These are phyloP conservation scores for Phytophthora cryptogea DNA, from an alignment of 352 stramenopile genomes.

Conservation along the genomic window DNA sequence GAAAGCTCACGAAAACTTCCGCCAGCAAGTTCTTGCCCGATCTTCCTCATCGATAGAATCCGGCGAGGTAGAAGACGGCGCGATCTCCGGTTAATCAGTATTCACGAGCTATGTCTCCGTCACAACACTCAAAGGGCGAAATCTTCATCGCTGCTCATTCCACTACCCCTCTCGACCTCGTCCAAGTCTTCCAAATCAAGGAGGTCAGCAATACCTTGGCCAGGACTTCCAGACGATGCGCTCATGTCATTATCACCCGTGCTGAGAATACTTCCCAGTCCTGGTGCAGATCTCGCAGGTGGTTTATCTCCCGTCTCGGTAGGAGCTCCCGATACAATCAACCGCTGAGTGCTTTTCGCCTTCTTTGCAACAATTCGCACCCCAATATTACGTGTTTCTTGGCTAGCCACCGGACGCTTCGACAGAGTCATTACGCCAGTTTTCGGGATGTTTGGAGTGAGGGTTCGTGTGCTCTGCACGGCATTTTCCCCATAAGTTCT, in stretches of 20 bases:
- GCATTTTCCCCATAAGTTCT: not conserved
- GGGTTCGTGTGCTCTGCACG: not conserved
- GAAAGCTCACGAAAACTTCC: conserved; percentile 28
- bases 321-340: conserved; percentile 9
- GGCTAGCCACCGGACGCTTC: conserved; percentile 13
- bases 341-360: conserved; percentile 10
- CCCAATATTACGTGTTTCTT: conserved; percentile 3
- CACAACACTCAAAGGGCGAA: conserved; percentile 13
- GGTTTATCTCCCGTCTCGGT: conserved; percentile 16
- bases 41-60: conserved; percentile 39
- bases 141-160: conserved; percentile 30
- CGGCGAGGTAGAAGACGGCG: conserved; percentile 36
- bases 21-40: conserved; percentile 19
- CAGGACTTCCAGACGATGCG: conserved; percentile 10
- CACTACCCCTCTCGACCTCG: conserved; percentile 12
- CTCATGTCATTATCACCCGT: conserved; percentile 1
- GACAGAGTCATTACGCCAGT: conserved; percentile 6
- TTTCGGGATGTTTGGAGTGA: conserved; percentile 1
- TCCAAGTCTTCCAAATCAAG: conserved; percentile 26
- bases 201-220: conserved; percentile 21
- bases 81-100: conserved; percentile 8
- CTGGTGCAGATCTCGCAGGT: not conserved
- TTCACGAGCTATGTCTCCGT: not conserved
- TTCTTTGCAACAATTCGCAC: conserved; percentile 26
- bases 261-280: conserved; percentile 3